Evolutionary conservation across 495 filamentous ascomycete genomes (phyloP).

Genomic region (Recurvomyces mirabilis): DNA sequence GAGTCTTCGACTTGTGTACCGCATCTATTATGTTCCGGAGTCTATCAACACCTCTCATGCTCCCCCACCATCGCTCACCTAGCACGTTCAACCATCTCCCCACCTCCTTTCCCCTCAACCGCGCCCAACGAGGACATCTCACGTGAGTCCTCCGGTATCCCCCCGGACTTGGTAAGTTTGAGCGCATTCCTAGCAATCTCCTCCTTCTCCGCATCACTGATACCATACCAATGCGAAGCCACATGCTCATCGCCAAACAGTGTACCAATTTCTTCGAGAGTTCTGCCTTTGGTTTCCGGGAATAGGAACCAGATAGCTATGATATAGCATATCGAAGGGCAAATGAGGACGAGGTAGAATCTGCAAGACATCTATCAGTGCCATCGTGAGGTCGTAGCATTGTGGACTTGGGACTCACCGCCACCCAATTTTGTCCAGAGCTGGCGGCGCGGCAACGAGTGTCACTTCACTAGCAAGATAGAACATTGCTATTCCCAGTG

Average conservation of each 20-base stretch:
- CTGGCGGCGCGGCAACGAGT: conserved; percentile 35
- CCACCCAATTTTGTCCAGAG: conserved; percentile 18
- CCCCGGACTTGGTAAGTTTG: conserved; percentile 5
- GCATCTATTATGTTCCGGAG: no score
- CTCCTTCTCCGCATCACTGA: conserved; percentile 20
- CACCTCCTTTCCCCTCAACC: no score
- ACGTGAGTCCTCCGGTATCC: background rate
- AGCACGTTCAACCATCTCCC: no score
- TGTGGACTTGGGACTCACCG: conserved; percentile 30
- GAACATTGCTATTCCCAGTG: conserved; percentile 36
- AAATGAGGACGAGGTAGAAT: conserved; percentile 41
- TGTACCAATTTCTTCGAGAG: conserved; percentile 21
- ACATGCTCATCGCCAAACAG: conserved; percentile 21
- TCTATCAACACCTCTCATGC: no score
- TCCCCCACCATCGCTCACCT: no score
- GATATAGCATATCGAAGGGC: conserved; percentile 35
- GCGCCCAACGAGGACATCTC: no score
- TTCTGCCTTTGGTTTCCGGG: conserved; percentile 25
- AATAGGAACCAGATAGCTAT: conserved; percentile 22
- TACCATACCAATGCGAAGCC: conserved; percentile 14
- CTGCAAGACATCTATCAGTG: no score
- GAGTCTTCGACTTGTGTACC: no score
- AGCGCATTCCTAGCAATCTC: conserved; percentile 16
- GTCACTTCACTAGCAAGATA: conserved; percentile 35
- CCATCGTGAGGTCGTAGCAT: conserved; percentile 28